Conservation (phyloP, 345 rosid genomes). For the Bruguiera parviflora region DNA sequence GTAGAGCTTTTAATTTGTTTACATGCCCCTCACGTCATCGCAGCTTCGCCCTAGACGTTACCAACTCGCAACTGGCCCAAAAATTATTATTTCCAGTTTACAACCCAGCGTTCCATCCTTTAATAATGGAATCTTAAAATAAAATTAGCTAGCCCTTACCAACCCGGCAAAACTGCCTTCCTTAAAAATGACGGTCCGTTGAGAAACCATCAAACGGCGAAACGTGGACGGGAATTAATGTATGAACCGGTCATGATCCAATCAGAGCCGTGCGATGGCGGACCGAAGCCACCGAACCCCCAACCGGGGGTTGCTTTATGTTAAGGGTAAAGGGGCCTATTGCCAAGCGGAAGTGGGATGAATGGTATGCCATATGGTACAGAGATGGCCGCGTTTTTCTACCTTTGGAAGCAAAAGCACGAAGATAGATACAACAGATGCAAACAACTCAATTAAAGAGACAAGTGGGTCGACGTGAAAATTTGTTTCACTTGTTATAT, state of each 20-base stretch:
- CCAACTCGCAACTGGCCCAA: not conserved
- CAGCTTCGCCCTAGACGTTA: not conserved
- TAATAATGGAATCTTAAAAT: no score
- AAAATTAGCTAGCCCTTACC: no score
- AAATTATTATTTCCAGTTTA: not conserved
- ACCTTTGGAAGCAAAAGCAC: not conserved
- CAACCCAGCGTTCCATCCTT: not conserved
- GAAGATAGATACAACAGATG: not conserved
- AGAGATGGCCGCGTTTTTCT: not conserved
- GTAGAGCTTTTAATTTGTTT: not conserved
- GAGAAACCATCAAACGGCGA: not conserved
- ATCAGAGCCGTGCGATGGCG: slow-evolving; percentile 21
- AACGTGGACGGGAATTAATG: not conserved
- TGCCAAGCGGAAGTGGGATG: no score
- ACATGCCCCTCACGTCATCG: not conserved
- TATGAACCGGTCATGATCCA: slow-evolving; percentile 6
- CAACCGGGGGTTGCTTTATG: not conserved
- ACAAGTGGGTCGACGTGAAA: not conserved
- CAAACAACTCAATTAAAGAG: not conserved
- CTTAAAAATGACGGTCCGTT: not conserved
- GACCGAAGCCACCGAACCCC: slow-evolving; percentile 4
- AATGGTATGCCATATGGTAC: no score
- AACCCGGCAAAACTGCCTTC: no score
- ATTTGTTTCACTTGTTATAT: not conserved
- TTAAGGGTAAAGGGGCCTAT: not conserved